phyloP scores from a whole-genome alignment of 208 protist genomes.

The Acanthamoeba culbertsoni region DNA sequence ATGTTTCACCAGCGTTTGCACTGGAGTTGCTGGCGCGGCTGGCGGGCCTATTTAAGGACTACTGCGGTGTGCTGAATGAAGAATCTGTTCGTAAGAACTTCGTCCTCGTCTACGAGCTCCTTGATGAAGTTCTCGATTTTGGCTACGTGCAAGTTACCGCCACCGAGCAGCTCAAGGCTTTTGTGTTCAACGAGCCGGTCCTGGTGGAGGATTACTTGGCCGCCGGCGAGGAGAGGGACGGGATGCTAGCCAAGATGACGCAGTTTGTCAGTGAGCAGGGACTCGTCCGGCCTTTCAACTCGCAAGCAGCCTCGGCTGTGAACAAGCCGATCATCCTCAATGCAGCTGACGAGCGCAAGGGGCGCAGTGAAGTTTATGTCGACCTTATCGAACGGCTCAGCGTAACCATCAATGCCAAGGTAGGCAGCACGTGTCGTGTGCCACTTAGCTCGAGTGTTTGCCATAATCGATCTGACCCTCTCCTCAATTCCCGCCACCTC shows the following conservation, averaged over 20 bases:
- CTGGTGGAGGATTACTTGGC: conserved; percentile 21
- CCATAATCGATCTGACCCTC: too few relatives aligned
- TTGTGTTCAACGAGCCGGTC: conserved; percentile 85
- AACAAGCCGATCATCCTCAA: conserved; percentile 71
- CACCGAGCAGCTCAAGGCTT: conserved; percentile 86
- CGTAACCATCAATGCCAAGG: conserved; percentile 83
- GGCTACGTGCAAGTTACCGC: conserved; percentile 87
- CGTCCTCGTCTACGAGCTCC: conserved; percentile 90
- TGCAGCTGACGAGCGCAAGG: conserved; percentile 45
- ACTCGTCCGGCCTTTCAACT: background rate
- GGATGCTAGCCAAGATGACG: background rate
- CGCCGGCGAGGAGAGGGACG: background rate
- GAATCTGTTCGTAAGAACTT: conserved; percentile 89
- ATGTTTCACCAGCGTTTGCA: conserved; percentile 83
- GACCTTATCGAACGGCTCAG: conserved; percentile 89
- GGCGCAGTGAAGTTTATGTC: conserved; percentile 90
- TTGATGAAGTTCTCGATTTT: conserved; percentile 90
- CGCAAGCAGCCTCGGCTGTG: background rate
- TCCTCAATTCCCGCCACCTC: too few relatives aligned
- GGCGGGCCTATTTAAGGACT: conserved; percentile 87
- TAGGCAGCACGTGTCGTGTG: conserved; percentile 17
- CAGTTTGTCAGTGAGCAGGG: conserved; percentile 54
- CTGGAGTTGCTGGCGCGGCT: conserved; percentile 86
- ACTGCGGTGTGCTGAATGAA: conserved; percentile 88
- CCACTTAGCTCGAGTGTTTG: conserved; percentile 71